Conservation (phyloP, 202 grass and related monocot species). For the Zizania palustris region DNA sequence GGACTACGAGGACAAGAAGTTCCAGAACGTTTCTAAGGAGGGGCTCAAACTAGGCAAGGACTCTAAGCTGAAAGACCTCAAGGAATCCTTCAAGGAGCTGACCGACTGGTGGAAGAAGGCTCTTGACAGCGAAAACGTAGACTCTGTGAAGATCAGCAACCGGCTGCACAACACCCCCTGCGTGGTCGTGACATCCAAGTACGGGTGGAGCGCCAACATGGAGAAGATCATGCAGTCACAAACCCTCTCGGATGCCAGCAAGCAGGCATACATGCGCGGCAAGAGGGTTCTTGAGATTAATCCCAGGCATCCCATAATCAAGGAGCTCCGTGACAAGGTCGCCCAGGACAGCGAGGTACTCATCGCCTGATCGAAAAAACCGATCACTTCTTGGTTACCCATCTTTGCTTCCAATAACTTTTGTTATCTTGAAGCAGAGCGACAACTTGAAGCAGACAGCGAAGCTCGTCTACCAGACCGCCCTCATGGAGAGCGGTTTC, state of each 20-base stretch:
- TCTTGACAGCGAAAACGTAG: slow-evolving; percentile 73
- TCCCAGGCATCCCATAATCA: slow-evolving; percentile 92
- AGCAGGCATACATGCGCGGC: slow-evolving; percentile 90
- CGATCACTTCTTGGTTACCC: too few species aligned
- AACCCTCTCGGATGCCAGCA: slow-evolving; percentile 80
- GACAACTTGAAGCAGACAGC: slow-evolving; percentile 75
- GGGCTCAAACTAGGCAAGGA: slow-evolving; percentile 91
- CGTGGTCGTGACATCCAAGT: slow-evolving; percentile 88
- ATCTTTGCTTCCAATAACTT: background rate
- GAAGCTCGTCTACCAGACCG: slow-evolving; percentile 88
- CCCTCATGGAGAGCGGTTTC: slow-evolving; percentile 96
- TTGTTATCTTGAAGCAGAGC: slow-evolving; percentile 35
- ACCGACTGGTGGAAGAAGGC: slow-evolving; percentile 94
- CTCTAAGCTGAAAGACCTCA: slow-evolving; percentile 93
- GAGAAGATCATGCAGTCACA: slow-evolving; percentile 99
- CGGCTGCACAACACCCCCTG: slow-evolving; percentile 80
- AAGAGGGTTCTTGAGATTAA: slow-evolving; percentile 97
- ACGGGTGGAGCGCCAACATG: slow-evolving; percentile 96
- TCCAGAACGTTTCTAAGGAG: slow-evolving; percentile 98
- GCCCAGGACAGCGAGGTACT: slow-evolving; percentile 77
- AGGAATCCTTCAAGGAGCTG: slow-evolving; percentile 95
- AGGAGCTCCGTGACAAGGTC: slow-evolving; percentile 90
- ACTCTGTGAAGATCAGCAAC: slow-evolving; percentile 97
- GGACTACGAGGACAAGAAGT: slow-evolving; percentile 99
- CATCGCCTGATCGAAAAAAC: background rate